phyloP scores from a whole-genome alignment of 306 rosid genomes.

The Pyrus betulifolia region DNA sequence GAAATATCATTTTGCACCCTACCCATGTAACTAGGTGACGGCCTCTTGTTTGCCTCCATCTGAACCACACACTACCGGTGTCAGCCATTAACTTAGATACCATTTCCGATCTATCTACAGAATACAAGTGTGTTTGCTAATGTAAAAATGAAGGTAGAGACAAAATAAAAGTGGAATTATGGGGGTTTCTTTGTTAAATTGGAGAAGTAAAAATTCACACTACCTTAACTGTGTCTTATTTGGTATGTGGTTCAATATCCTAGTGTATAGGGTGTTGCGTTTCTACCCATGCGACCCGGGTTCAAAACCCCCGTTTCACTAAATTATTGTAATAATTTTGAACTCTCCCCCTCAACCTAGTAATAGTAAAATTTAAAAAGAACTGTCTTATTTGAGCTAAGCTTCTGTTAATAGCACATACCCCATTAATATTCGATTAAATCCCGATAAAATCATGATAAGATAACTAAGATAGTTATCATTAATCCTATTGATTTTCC shows the following conservation, averaged over 20 bases:
- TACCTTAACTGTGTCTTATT: not conserved
- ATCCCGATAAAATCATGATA: too few relatives aligned
- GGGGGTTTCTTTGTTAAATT: too few relatives aligned
- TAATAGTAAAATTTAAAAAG: too few relatives aligned
- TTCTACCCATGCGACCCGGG: too few relatives aligned
- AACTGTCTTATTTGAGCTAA: not conserved
- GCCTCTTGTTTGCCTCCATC: slow-evolving; percentile 27
- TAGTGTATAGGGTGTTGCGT: too few relatives aligned
- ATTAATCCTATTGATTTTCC: too few relatives aligned
- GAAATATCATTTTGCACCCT: slow-evolving; percentile 16
- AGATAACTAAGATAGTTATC: too few relatives aligned
- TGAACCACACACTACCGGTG: slow-evolving; percentile 12
- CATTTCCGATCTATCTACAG: not conserved
- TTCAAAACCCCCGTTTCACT: too few relatives aligned
- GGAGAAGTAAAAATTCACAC: not conserved
- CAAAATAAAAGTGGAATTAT: not conserved
- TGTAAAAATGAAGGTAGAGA: not conserved
- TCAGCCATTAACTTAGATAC: not conserved
- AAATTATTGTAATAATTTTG: too few relatives aligned
- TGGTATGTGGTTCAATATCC: not conserved
- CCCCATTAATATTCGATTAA: too few relatives aligned
- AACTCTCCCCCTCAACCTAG: too few relatives aligned
- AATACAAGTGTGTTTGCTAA: not conserved
- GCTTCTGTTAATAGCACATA: too few relatives aligned
- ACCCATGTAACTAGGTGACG: slow-evolving; percentile 2